phyloP scores from a whole-genome alignment of 2,329 filamentous ascomycete species.

The Venturiaceae sp. region DNA sequence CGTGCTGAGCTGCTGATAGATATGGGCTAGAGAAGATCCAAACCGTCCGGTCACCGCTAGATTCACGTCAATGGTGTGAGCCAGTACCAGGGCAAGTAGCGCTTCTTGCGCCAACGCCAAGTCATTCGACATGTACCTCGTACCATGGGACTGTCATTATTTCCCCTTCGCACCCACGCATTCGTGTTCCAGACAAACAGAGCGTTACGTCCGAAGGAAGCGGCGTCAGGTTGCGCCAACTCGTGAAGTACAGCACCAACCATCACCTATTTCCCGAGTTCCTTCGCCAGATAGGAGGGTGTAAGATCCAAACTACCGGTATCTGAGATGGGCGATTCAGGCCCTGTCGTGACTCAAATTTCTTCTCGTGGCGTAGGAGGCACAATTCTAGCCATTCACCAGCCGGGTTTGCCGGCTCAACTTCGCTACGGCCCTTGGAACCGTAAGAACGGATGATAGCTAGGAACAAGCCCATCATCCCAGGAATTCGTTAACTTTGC shows the following conservation, averaged over 20 bases:
- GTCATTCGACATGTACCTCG: not conserved
- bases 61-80: not conserved
- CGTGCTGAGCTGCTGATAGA: not conserved
- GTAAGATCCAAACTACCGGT: not conserved
- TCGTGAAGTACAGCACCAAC: not conserved
- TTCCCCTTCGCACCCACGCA: not conserved
- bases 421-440: no score
- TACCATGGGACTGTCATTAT: not conserved
- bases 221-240: not conserved
- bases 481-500: no score
- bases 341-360: not conserved
- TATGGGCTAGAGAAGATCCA: not conserved
- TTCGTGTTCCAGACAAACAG: not conserved
- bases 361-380: not conserved
- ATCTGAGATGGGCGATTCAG: not conserved
- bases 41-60: not conserved
- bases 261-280: not conserved
- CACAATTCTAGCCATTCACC: no score
- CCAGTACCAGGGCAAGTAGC: not conserved
- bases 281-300: not conserved
- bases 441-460: not conserved
- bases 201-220: not conserved
- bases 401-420: no score
- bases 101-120: not conserved
- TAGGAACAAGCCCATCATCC: not conserved